A percentile compares a stretch with the other conserved stretches of the same genome.
Conservation (phyloP, 1,284 basidiomycete genomes). For the Cystobasidiaceae sp. region DNA sequence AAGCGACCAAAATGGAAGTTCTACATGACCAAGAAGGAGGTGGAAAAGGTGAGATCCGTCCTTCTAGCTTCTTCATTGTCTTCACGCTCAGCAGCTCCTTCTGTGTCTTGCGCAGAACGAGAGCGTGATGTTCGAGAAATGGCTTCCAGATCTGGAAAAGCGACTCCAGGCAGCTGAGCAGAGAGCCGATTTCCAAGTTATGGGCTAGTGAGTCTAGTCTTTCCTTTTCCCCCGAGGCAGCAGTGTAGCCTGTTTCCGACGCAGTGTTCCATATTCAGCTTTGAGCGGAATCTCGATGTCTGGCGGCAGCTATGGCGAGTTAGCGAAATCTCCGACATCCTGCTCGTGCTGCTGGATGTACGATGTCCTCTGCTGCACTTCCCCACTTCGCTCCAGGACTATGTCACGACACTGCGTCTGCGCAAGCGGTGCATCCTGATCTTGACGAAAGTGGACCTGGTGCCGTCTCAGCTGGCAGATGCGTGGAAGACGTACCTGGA, state of each 20-base stretch:
- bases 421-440: constrained; percentile 65
- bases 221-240: background rate
- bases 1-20: constrained; percentile 69
- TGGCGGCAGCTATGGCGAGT: constrained; percentile 73
- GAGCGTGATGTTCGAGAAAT: constrained; percentile 36
- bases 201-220: constrained; percentile 16
- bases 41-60: constrained; percentile 32
- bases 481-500: constrained; percentile 61
- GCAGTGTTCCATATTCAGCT: constrained; percentile 46
- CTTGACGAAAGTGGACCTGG: constrained; percentile 76
- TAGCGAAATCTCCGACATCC: constrained; percentile 46
- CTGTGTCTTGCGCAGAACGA: constrained; percentile 16
- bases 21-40: constrained; percentile 35
- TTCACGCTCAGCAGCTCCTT: background rate
- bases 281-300: constrained; percentile 82
- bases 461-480: constrained; percentile 54
- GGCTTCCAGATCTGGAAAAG: constrained; percentile 35
- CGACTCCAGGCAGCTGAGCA: constrained; percentile 1
- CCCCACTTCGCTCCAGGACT: constrained; percentile 53
- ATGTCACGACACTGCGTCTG: constrained; percentile 50
- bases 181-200: constrained; percentile 13
- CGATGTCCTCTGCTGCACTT: constrained; percentile 67
- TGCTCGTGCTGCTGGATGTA: constrained; percentile 52
- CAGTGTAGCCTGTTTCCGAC: background rate
- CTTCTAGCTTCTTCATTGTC: background rate